A percentile compares a stretch with the other conserved stretches of the same genome.
Evolutionary conservation across 495 filamentous ascomycete genomes (phyloP).

Genomic region (Penicillium lagena): DNA sequence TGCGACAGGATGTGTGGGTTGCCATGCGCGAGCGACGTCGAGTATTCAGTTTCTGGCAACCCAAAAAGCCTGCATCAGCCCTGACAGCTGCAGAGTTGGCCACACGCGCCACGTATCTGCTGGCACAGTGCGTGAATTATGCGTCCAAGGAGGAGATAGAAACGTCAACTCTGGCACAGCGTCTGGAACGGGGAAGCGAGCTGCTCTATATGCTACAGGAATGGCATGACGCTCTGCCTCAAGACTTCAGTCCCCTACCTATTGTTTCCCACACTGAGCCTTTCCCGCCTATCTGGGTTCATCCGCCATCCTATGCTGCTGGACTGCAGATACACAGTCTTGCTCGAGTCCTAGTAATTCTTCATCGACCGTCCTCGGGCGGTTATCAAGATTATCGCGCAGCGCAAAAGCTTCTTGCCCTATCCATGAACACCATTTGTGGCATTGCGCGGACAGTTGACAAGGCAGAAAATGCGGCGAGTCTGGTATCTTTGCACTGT

Average conservation of each 20-base stretch:
- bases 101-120: slow-evolving; percentile 7
- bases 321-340: slow-evolving; percentile 24
- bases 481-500: slow-evolving; percentile 16
- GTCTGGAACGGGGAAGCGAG: slow-evolving; percentile 13
- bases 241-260: slow-evolving; percentile 17
- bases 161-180: slow-evolving; percentile 4
- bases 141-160: slow-evolving; percentile 10
- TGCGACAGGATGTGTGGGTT: slow-evolving; percentile 23
- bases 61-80: slow-evolving; percentile 11
- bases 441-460: slow-evolving; percentile 17
- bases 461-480: slow-evolving; percentile 13
- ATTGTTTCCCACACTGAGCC: slow-evolving; percentile 1
- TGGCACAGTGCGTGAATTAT: slow-evolving; percentile 15
- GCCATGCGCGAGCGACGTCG: slow-evolving; percentile 21
- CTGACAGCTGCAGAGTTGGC: slow-evolving; percentile 5
- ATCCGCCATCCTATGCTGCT: slow-evolving; percentile 19
- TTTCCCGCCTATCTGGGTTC: slow-evolving; percentile 25
- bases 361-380: slow-evolving; percentile 22
- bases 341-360: slow-evolving; percentile 18
- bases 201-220: slow-evolving; percentile 17
- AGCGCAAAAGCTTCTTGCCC: not conserved
- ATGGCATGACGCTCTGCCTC: slow-evolving; percentile 19
- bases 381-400: not conserved
- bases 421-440: slow-evolving; percentile 12
- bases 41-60: slow-evolving; percentile 17